A percentile compares a stretch with the other conserved stretches of the same genome.
phyloP scores from a whole-genome alignment of 2,329 filamentous ascomycete genomes.

The Pestalotiopsis sp. region DNA sequence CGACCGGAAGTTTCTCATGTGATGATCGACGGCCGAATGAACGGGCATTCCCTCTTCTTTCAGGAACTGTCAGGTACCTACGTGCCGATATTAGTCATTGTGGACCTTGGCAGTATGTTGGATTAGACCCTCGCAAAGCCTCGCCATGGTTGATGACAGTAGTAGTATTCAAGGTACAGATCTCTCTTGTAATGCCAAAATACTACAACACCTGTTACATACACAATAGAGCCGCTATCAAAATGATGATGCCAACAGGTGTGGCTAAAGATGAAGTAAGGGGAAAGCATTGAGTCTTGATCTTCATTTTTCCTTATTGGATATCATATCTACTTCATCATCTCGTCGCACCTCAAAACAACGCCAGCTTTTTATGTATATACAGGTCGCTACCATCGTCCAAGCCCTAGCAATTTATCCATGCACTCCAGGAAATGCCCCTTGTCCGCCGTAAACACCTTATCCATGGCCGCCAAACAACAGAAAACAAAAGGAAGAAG shows the following conservation, averaged over 20 bases:
- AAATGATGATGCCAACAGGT: too few species aligned
- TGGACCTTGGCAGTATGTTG: not conserved
- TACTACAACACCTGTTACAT: not conserved
- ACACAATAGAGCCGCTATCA: too few species aligned
- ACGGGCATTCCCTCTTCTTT: not conserved
- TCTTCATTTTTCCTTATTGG: not conserved
- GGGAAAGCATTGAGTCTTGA: not conserved
- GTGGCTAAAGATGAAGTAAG: not conserved
- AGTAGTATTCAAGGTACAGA: too few species aligned
- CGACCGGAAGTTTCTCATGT: not conserved
- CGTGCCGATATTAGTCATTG: not conserved
- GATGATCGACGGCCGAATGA: conserved; percentile 1
- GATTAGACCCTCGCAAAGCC: not conserved
- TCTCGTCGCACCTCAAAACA: not conserved
- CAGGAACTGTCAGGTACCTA: not conserved
- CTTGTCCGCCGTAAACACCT: not conserved
- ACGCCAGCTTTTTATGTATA: not conserved
- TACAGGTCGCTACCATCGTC: not conserved
- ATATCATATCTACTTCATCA: not conserved
- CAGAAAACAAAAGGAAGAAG: not conserved
- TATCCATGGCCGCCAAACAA: not conserved
- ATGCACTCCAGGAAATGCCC: not conserved
- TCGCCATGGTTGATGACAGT: too few species aligned
- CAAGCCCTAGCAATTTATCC: not conserved
- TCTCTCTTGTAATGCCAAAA: not conserved